Conservation (phyloP, 768 basidiomycete species). For the Myochromella boudieri region DNA sequence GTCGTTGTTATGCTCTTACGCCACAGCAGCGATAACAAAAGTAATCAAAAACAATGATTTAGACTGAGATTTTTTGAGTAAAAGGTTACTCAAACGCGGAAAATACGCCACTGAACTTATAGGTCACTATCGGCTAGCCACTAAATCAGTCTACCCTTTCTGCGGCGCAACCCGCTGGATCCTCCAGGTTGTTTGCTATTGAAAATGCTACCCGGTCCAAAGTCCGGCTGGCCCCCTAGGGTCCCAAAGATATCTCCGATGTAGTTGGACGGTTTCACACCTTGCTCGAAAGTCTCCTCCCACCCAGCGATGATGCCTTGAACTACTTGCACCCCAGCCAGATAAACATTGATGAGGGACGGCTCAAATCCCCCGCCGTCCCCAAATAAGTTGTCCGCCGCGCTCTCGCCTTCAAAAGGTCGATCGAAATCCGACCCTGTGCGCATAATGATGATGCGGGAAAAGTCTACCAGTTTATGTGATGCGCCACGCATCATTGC, state of each 20-base stretch:
- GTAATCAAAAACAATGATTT: too few relatives aligned
- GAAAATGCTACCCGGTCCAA: constrained; percentile 10
- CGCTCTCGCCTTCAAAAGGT: constrained; percentile 5
- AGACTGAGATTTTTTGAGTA: too few relatives aligned
- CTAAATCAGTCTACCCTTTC: too few relatives aligned
- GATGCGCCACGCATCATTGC: constrained; percentile 4
- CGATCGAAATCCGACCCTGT: constrained; percentile 15
- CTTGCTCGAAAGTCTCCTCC: constrained; percentile 5
- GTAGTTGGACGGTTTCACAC: constrained; percentile 11
- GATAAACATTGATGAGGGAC: constrained; percentile 11
- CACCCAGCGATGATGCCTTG: constrained; percentile 7
- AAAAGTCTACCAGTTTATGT: constrained; percentile 4
- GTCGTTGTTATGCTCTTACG: too few relatives aligned
- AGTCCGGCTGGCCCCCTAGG: constrained; percentile 11
- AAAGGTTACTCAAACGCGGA: too few relatives aligned
- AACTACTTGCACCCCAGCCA: constrained; percentile 13
- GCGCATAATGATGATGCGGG: constrained; percentile 15
- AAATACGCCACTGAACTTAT: too few relatives aligned
- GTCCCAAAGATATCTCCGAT: constrained; percentile 14
- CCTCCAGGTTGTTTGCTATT: too few relatives aligned
- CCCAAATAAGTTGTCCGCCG: constrained; percentile 8
- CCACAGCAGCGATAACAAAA: too few relatives aligned
- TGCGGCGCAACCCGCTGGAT: too few relatives aligned
- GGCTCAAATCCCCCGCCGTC: constrained; percentile 10
- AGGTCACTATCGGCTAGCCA: too few relatives aligned